Conservation (phyloP, 768 basidiomycete genomes). For the Candolleomyces aberdarensis region DNA sequence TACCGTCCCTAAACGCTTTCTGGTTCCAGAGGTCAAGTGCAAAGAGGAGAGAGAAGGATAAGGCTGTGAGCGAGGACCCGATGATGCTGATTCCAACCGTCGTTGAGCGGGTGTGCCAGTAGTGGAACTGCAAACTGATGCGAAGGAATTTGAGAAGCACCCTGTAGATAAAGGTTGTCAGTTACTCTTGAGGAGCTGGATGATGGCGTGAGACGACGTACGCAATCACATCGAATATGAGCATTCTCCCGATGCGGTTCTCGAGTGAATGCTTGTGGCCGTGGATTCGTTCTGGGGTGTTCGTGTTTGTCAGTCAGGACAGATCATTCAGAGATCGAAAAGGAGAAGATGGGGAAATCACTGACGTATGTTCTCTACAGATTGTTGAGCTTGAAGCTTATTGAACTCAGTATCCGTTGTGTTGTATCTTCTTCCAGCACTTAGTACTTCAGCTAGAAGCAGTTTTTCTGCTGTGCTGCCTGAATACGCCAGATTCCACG, state of each 20-base stretch:
- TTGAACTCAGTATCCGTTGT: neutral
- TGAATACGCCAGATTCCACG: slow-evolving; percentile 31
- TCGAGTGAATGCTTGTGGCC: neutral
- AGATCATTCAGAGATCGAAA: neutral
- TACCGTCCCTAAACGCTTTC: neutral
- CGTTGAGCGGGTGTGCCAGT: slow-evolving; percentile 33
- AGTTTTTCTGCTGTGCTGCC: slow-evolving; percentile 21
- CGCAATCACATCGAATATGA: neutral
- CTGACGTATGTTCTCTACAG: neutral
- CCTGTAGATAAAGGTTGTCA: slow-evolving; percentile 6
- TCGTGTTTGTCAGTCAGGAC: neutral
- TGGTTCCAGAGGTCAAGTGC: neutral
- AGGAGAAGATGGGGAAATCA: no score
- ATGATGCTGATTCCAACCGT: slow-evolving; percentile 29
- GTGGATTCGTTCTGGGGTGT: neutral
- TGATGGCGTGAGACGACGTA: neutral
- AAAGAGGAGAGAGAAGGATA: neutral
- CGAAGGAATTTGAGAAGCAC: slow-evolving; percentile 5
- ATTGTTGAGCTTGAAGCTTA: neutral
- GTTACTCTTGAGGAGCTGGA: neutral
- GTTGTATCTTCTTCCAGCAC: neutral
- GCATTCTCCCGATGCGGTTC: neutral
- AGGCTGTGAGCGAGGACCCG: slow-evolving; percentile 19
- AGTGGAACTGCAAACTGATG: slow-evolving; percentile 19
- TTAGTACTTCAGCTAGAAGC: neutral